These are phyloP conservation scores for Panaeolus cyanescens DNA, from an alignment of 768 basidiomycete genomes.

Conservation along the genomic window DNA sequence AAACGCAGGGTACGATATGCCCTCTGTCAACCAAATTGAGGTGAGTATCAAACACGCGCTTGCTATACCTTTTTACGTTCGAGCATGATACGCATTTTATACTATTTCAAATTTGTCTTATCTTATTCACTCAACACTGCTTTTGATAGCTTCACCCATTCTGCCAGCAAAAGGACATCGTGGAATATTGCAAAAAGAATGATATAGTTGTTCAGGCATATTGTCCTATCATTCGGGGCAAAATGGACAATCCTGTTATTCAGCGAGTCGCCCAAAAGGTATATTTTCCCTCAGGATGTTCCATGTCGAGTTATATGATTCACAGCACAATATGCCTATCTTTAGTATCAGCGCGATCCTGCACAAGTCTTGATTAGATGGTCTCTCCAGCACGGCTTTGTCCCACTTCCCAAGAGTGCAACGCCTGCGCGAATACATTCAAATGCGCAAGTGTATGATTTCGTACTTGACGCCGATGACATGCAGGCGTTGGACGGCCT, in stretches of 20 bases:
- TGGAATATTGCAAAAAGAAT: slow-evolving; percentile 66
- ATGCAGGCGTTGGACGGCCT: slow-evolving; percentile 65
- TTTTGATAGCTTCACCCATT: slow-evolving; percentile 70
- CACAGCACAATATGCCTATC: background rate
- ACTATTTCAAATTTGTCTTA: no score
- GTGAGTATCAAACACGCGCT: slow-evolving; percentile 29
- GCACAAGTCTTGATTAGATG: slow-evolving; percentile 88
- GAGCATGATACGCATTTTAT: no score
- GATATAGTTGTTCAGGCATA: slow-evolving; percentile 73
- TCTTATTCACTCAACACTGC: background rate
- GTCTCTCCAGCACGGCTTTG: slow-evolving; percentile 83
- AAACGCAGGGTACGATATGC: slow-evolving; percentile 60
- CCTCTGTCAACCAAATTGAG: slow-evolving; percentile 84
- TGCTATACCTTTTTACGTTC: no score
- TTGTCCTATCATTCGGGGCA: slow-evolving; percentile 70
- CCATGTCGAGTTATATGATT: background rate
- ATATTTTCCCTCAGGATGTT: background rate
- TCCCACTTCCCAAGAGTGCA: slow-evolving; percentile 83
- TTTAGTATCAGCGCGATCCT: slow-evolving; percentile 57
- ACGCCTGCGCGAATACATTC: slow-evolving; percentile 69
- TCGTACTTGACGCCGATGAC: slow-evolving; percentile 67
- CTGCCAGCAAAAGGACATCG: slow-evolving; percentile 80
- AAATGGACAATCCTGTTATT: slow-evolving; percentile 56
- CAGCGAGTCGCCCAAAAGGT: slow-evolving; percentile 59
- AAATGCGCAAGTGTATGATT: slow-evolving; percentile 77